Evolutionary conservation across 805 yeast genomes (phyloP), one percentile per base, ranked within the genome.

Genomic region (Teunomyces stri): DNA sequence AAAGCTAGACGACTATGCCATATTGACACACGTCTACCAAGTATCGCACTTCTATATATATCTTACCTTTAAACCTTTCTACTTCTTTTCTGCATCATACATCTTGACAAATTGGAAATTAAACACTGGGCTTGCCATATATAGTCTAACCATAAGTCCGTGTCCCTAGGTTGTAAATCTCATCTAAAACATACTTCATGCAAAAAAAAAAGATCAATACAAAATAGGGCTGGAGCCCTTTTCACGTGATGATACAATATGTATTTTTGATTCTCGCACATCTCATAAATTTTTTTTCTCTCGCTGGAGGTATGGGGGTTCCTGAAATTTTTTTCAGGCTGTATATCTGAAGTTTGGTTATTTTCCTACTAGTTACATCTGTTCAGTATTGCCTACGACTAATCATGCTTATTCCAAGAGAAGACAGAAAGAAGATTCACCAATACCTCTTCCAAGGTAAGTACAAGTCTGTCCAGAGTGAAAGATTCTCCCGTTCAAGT

Each of bases 381-480:
- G 40, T 37, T 37, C 40, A 37, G 40, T 37, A 37, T 37, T 22
- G 40, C 29, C 29, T 37, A 47, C 37, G 33, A 48, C 39, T 45
- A 42, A 48, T 43, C 72, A 94, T 94, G 99, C 85, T 94, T 83
- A 94, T 94, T 85, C 98, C 99, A 81, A 94, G 89, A 82, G 96
- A 89, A 80, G 99, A 94, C 79, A 91, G 99, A 87, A 89, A 89
- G 83, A 89, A 89, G 91, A 94, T 94, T 78, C 96, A 90, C 95
- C 88, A 85, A 78, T 87, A 91, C 88, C 94, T 94, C 80, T 94
- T 91, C 89, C 91, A 90, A 80, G 95, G 95, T 87, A 85, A 76
- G 94, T 85, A 60, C 52, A 37, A 45, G 38, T 37, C 34, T 29
- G 46, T 21, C 22, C 11, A 41, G 47, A 34, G 21, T 22, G 40